Evolutionary conservation across 192 early-diverging fungal genomes (phyloP).

Genomic region (Backusella psychrophila): DNA sequence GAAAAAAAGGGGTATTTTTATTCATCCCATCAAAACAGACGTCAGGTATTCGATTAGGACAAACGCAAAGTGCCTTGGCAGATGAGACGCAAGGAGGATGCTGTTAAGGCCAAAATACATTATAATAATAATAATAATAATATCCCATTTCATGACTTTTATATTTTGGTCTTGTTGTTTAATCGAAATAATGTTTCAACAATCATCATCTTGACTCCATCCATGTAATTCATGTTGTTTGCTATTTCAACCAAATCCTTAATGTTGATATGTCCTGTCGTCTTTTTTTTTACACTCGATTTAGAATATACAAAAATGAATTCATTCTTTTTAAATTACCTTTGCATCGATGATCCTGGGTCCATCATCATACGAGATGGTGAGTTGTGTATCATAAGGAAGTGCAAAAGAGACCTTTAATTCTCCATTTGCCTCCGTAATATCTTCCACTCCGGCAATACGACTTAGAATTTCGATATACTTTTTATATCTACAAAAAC

Average conservation of each 20-base stretch:
- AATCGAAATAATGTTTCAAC: background rate
- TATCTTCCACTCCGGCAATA: background rate
- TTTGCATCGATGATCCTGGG: background rate
- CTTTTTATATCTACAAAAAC: background rate
- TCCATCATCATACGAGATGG: background rate
- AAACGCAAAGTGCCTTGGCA: constrained; percentile 41
- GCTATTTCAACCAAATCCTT: background rate
- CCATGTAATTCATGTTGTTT: background rate
- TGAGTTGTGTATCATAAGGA: background rate
- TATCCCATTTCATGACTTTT: background rate
- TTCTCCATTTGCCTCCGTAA: background rate
- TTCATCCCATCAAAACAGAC: constrained; percentile 25
- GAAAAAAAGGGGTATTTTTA: background rate
- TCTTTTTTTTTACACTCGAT: too few relatives aligned
- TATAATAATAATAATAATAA: background rate
- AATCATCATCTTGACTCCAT: background rate
- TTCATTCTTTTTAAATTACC: background rate
- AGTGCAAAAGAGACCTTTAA: background rate
- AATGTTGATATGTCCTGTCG: background rate
- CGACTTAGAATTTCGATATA: background rate
- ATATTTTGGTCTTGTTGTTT: background rate
- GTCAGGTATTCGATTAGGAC: constrained; percentile 60
- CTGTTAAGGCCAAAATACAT: background rate
- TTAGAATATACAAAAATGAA: too few relatives aligned
- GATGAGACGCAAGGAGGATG: constrained; percentile 15